Percentiles rank a stretch among this genome's conserved stretches.
Conservation (phyloP, 108 stramenopile genomes). For the Stephanodiscus triporus region DNA sequence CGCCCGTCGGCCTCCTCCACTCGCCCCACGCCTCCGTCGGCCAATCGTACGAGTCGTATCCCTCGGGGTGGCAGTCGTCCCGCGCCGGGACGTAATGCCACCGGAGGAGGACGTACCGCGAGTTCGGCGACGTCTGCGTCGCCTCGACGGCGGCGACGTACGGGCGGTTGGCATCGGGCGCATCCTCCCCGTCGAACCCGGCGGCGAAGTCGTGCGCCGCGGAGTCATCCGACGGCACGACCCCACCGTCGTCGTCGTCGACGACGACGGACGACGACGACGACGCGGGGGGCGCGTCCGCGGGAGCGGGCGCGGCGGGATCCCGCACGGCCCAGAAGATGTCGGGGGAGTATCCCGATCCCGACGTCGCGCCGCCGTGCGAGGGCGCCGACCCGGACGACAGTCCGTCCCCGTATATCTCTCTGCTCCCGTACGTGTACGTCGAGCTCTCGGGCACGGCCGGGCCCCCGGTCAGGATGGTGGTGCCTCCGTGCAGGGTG, state of each 20-base stretch:
- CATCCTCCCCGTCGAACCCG: neutral
- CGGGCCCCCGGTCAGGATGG: slow-evolving; percentile 21
- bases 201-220: neutral
- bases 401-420: slow-evolving; percentile 28
- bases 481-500: slow-evolving; percentile 21
- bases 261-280: too few species aligned
- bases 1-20: slow-evolving; percentile 23
- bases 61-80: slow-evolving; percentile 25
- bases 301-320: neutral
- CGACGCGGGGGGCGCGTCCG: too few species aligned
- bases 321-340: neutral
- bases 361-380: too few species aligned
- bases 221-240: too few species aligned
- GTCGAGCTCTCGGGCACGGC: slow-evolving; percentile 19
- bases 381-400: neutral
- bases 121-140: neutral
- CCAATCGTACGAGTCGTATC: slow-evolving; percentile 38
- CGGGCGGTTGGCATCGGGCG: neutral
- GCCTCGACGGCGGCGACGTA: neutral
- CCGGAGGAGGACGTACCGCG: slow-evolving; percentile 35
- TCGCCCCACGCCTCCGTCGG: slow-evolving; percentile 28
- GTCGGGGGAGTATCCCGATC: neutral
- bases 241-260: too few species aligned
- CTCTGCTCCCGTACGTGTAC: slow-evolving; percentile 22
- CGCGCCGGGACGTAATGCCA: slow-evolving; percentile 41